These are phyloP conservation scores for Mariannaea elegans DNA, from an alignment of 2,329 filamentous ascomycete species.

Conservation along the genomic window DNA sequence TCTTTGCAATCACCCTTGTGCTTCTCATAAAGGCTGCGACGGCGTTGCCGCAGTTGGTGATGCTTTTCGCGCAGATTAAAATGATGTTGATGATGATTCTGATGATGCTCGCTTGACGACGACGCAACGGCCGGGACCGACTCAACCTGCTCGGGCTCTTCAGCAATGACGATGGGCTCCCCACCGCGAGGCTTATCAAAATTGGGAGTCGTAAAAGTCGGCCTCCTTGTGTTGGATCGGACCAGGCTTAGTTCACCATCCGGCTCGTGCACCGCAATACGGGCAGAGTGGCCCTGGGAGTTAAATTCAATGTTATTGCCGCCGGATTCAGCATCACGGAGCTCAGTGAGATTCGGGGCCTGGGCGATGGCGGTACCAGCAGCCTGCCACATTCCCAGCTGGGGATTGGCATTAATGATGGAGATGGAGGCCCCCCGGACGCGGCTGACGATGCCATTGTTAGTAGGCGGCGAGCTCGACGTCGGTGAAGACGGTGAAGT, in stretches of 20 bases:
- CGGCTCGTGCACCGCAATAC: constrained; percentile 30
- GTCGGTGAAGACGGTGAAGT: neutral
- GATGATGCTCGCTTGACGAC: constrained; percentile 9
- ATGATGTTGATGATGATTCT: constrained; percentile 12
- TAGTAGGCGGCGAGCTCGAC: neutral
- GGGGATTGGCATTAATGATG: constrained; percentile 40
- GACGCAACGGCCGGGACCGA: neutral
- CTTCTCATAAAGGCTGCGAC: constrained; percentile 32
- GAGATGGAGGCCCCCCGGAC: constrained; percentile 40
- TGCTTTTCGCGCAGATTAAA: constrained; percentile 14
- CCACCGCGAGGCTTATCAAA: constrained; percentile 3
- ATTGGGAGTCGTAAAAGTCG: constrained; percentile 15
- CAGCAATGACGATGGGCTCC: constrained; percentile 1
- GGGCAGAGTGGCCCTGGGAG: constrained; percentile 40
- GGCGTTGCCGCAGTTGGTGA: constrained; percentile 25
- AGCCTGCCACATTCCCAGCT: constrained; percentile 44
- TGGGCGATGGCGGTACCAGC: constrained; percentile 43
- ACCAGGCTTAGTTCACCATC: constrained; percentile 36
- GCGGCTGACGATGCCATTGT: constrained; percentile 32
- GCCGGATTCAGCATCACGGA: constrained; percentile 39
- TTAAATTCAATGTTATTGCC: constrained; percentile 41
- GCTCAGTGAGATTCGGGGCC: constrained; percentile 41
- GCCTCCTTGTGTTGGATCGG: constrained; percentile 14
- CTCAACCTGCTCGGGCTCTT: neutral
- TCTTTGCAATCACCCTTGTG: constrained; percentile 35